Percentiles rank a stretch among this genome's conserved stretches.
These are phyloP conservation scores for Apium graveolens DNA, from an alignment of 129 eudicot species.

Conservation along the genomic window DNA sequence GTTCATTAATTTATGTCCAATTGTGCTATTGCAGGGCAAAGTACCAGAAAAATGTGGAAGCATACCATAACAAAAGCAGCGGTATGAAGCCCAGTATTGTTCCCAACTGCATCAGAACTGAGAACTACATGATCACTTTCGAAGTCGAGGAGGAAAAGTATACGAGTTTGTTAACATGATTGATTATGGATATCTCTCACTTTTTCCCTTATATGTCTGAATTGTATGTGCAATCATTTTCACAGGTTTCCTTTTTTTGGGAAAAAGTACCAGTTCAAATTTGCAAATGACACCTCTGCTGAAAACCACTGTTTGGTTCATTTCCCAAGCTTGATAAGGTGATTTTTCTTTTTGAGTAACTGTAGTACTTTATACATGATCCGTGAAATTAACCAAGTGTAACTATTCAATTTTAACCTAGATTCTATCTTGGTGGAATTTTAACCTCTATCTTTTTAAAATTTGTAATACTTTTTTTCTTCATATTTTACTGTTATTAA, in stretches of 20 bases:
- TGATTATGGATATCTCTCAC: background rate
- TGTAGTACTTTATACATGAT: background rate
- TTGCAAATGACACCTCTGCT: slow-evolving; percentile 69
- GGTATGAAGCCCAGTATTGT: slow-evolving; percentile 73
- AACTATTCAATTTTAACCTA: background rate
- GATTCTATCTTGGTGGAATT: background rate
- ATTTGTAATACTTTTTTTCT: background rate
- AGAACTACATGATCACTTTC: slow-evolving; percentile 93
- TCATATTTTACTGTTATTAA: background rate
- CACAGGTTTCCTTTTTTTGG: slow-evolving; percentile 89
- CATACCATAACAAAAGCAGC: slow-evolving; percentile 77
- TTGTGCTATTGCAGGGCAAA: slow-evolving; percentile 61
- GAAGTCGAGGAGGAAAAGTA: slow-evolving; percentile 99
- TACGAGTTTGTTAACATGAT: slow-evolving; percentile 14
- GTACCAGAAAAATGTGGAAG: slow-evolving; percentile 97
- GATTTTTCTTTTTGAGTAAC: background rate
- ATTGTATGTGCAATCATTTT: slow-evolving; percentile 5
- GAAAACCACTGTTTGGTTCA: slow-evolving; percentile 94
- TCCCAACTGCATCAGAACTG: slow-evolving; percentile 91
- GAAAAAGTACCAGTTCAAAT: slow-evolving; percentile 88
- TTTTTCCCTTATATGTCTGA: background rate
- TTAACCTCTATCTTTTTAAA: background rate
- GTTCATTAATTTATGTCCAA: background rate
- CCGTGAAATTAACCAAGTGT: background rate
- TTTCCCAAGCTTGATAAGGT: slow-evolving; percentile 96